Conservation (phyloP, 768 basidiomycete species). For the Leucocoprinus sp. region DNA sequence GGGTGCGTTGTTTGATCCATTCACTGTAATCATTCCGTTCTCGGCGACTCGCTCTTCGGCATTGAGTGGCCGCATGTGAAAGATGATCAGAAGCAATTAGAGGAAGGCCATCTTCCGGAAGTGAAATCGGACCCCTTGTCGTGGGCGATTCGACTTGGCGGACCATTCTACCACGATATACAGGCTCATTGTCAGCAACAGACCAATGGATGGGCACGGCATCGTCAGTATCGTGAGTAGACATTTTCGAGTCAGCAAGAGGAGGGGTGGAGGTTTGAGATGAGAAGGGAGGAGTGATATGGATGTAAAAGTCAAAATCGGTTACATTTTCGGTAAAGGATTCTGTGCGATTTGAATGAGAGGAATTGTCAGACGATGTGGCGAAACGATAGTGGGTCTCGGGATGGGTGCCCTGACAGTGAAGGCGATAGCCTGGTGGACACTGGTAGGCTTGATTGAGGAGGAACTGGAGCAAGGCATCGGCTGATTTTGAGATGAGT, state of each 20-base stretch:
- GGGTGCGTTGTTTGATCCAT: slow-evolving; percentile 36
- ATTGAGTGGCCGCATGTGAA: background rate
- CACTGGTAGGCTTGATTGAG: slow-evolving; percentile 40
- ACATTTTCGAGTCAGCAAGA: background rate
- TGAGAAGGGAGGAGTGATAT: slow-evolving; percentile 24
- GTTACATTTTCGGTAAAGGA: slow-evolving; percentile 49
- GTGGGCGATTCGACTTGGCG: slow-evolving; percentile 37
- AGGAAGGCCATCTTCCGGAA: slow-evolving; percentile 1
- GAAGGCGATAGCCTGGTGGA: slow-evolving; percentile 38
- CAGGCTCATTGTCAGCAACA: slow-evolving; percentile 53
- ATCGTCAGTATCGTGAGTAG: slow-evolving; percentile 10
- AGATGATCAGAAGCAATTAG: background rate
- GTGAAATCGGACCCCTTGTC: slow-evolving; percentile 8
- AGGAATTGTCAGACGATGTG: slow-evolving; percentile 23
- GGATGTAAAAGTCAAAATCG: slow-evolving; percentile 66
- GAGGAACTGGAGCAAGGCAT: slow-evolving; percentile 68
- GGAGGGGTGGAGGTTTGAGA: background rate
- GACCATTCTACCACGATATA: slow-evolving; percentile 57
- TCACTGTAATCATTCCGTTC: slow-evolving; percentile 36
- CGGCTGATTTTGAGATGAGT: slow-evolving; percentile 20
- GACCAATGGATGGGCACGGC: slow-evolving; percentile 44
- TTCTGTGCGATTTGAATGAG: slow-evolving; percentile 22
- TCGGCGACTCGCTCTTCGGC: slow-evolving; percentile 30
- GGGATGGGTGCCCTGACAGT: slow-evolving; percentile 45
- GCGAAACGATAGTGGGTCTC: slow-evolving; percentile 47